Conservation (phyloP, 805 yeast genomes). For the Hanseniaspora lindneri region DNA sequence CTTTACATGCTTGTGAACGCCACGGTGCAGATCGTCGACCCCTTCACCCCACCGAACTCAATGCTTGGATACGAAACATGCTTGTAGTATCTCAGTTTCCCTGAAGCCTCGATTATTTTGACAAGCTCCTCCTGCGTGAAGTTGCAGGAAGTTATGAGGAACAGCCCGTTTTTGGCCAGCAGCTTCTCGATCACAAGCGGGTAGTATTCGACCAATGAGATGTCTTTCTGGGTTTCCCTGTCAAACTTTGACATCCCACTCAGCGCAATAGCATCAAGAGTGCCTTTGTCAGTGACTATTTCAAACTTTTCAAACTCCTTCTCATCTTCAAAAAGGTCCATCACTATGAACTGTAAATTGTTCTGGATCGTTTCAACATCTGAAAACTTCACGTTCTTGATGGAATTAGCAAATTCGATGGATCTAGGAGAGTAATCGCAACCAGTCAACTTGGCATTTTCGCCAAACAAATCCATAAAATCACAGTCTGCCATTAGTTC, state of each 20-base stretch:
- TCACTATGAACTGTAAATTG: conserved; percentile 44
- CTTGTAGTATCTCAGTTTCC: conserved; percentile 46
- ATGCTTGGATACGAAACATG: conserved; percentile 66
- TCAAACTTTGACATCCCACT: conserved; percentile 44
- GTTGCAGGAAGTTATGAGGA: conserved; percentile 82
- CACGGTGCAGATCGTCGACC: conserved; percentile 76
- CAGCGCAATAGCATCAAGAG: conserved; percentile 90
- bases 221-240: conserved; percentile 28
- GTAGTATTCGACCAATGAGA: conserved; percentile 43
- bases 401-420: conserved; percentile 56
- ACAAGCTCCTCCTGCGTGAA: conserved; percentile 73
- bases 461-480: conserved; percentile 6
- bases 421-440: conserved; percentile 78
- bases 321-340: conserved; percentile 47
- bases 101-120: conserved; percentile 35
- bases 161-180: conserved; percentile 44
- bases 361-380: conserved; percentile 23
- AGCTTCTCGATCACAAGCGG: conserved; percentile 46
- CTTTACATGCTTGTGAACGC: conserved; percentile 44
- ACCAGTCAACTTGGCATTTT: conserved; percentile 49
- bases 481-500: conserved; percentile 54
- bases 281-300: conserved; percentile 82
- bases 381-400: conserved; percentile 35
- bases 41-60: conserved; percentile 80
- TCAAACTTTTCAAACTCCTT: conserved; percentile 40